These are phyloP conservation scores for Gossypium turneri DNA, from an alignment of 345 rosid species.

Conservation along the genomic window DNA sequence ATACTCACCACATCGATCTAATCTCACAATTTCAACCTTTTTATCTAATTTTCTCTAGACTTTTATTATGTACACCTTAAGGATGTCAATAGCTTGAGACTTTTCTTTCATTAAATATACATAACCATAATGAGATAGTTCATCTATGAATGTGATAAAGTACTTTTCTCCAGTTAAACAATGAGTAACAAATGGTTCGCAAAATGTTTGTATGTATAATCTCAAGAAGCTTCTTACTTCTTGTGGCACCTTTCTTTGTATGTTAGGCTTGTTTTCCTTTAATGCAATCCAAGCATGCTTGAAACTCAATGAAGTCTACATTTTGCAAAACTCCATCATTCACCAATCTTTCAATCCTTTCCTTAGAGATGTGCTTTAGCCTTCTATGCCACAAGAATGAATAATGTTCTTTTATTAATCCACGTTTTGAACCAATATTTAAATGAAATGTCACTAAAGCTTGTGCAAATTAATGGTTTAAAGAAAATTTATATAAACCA, in stretches of 20 bases:
- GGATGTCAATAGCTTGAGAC: not conserved
- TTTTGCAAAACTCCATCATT: too few species aligned
- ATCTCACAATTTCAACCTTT: not conserved
- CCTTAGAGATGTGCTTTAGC: too few species aligned
- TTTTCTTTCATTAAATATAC: not conserved
- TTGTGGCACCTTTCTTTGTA: not conserved
- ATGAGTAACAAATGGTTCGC: not conserved
- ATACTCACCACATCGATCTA: not conserved
- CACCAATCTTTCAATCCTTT: too few species aligned
- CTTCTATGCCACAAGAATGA: too few species aligned
- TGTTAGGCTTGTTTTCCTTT: too few species aligned
- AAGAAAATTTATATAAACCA: too few species aligned
- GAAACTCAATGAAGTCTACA: too few species aligned
- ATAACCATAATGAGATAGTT: not conserved
- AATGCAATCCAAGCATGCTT: too few species aligned
- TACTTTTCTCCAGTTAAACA: not conserved
- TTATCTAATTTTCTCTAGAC: not conserved
- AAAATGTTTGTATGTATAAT: conserved; percentile 5
- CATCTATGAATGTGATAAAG: not conserved
- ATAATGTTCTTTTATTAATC: too few species aligned
- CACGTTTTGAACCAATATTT: too few species aligned
- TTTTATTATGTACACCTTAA: not conserved
- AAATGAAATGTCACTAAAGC: too few species aligned
- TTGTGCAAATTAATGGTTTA: too few species aligned
- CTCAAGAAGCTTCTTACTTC: not conserved